Evolutionary conservation across 768 basidiomycete species (phyloP).

Genomic region (Rhodotorula sphaerocarpa): DNA sequence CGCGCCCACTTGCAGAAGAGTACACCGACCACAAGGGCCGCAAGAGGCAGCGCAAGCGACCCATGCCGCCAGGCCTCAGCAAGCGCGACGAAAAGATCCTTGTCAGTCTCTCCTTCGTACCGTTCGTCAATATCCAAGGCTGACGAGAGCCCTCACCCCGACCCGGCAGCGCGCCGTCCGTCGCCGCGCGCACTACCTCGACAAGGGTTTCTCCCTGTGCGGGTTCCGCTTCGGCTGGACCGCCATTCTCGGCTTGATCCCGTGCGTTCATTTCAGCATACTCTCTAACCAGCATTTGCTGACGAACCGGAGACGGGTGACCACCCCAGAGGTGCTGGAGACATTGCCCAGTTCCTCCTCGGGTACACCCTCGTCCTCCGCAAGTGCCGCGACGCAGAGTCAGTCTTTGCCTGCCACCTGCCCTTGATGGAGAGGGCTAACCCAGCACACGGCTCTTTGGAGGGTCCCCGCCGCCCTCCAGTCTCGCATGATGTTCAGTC

Average conservation of each 20-base stretch:
- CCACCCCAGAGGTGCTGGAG: constrained; percentile 20
- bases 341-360: constrained; percentile 51
- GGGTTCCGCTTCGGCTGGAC: constrained; percentile 65
- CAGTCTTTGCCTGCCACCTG: constrained; percentile 26
- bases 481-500: constrained; percentile 59
- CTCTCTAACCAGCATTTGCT: too few relatives aligned
- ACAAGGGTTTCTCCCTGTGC: constrained; percentile 72
- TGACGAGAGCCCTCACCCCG: constrained; percentile 41
- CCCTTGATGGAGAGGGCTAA: background rate
- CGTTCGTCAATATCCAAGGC: too few relatives aligned
- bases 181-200: constrained; percentile 54
- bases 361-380: constrained; percentile 70
- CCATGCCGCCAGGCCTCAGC: constrained; percentile 65
- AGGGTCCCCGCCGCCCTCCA: constrained; percentile 48
- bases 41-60: constrained; percentile 15
- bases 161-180: constrained; percentile 22
- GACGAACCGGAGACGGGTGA: too few relatives aligned
- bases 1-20: background rate
- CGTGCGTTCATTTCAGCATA: background rate
- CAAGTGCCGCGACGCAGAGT: constrained; percentile 57
- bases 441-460: background rate
- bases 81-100: constrained; percentile 66
- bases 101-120: constrained; percentile 2
- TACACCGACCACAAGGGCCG: constrained; percentile 13
- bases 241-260: background rate